A percentile compares a stretch with the other conserved stretches of the same genome.
phyloP scores from a whole-genome alignment of 306 rosid genomes.

The Vigna angularis region DNA sequence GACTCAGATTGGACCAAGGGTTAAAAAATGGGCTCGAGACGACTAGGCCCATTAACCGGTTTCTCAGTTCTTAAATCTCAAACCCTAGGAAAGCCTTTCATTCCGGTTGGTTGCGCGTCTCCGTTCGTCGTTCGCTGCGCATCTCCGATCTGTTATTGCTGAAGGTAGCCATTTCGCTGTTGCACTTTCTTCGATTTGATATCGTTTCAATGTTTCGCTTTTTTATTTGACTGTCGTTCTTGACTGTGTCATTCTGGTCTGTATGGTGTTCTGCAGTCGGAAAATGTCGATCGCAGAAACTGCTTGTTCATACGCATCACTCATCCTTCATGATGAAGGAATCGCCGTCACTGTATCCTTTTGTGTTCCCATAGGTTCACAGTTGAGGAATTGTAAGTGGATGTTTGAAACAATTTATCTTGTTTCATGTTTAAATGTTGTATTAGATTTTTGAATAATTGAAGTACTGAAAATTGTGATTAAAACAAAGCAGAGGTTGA shows the following conservation, averaged over 20 bases:
- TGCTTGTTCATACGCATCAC: conserved; percentile 71
- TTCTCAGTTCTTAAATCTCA: too few species aligned
- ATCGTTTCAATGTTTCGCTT: neutral
- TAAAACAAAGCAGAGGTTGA: neutral
- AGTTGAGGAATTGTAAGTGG: neutral
- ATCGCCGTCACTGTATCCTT: conserved; percentile 73
- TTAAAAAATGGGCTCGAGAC: too few species aligned
- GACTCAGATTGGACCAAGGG: too few species aligned
- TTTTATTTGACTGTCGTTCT: neutral
- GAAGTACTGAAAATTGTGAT: neutral
- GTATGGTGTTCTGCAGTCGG: conserved; percentile 17
- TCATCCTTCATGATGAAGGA: conserved; percentile 71
- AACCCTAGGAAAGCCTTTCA: too few species aligned
- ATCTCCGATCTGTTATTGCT: conserved; percentile 15
- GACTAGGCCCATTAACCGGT: too few species aligned
- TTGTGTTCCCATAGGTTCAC: neutral
- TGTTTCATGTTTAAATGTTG: neutral
- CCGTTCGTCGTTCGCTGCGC: too few species aligned
- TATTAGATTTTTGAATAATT: neutral
- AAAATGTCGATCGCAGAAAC: conserved; percentile 65
- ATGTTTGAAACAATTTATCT: neutral
- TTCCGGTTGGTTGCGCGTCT: too few species aligned
- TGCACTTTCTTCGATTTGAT: neutral
- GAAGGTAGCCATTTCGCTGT: neutral
- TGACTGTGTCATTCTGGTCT: neutral